Percentiles rank a stretch among this genome's conserved stretches.
Evolutionary conservation across 1,284 basidiomycete species (phyloP).

Genomic region (Fomes fomentarius): DNA sequence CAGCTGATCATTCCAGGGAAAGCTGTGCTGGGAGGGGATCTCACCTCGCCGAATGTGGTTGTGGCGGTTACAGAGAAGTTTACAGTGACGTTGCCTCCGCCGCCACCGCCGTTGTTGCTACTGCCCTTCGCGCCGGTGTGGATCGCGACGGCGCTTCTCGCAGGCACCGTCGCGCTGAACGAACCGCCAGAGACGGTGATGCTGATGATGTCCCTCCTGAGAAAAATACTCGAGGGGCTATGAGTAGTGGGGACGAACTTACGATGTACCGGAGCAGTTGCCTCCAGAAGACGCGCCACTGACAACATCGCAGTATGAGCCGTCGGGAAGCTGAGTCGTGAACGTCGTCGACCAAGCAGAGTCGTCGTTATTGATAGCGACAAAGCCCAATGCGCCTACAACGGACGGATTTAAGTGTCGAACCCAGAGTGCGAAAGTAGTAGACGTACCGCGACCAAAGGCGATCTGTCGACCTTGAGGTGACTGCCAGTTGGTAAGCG

Average conservation of each 20-base stretch:
- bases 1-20: neutral
- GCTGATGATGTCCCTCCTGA: slow-evolving; percentile 32
- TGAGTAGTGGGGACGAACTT: slow-evolving; percentile 24
- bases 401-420: neutral
- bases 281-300: slow-evolving; percentile 44
- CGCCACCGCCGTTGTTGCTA: slow-evolving; percentile 18
- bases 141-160: slow-evolving; percentile 61
- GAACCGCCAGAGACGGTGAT: slow-evolving; percentile 54
- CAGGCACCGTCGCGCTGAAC: slow-evolving; percentile 54
- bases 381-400: slow-evolving; percentile 55
- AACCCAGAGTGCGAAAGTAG: neutral
- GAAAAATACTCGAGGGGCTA: neutral
- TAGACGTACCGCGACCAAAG: slow-evolving; percentile 55
- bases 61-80: slow-evolving; percentile 57
- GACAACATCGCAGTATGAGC: slow-evolving; percentile 68
- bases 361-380: slow-evolving; percentile 68
- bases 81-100: slow-evolving; percentile 41
- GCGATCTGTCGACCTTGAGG: slow-evolving; percentile 60
- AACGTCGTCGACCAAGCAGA: slow-evolving; percentile 57
- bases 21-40: neutral
- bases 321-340: slow-evolving; percentile 55
- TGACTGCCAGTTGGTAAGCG: slow-evolving; percentile 59
- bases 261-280: slow-evolving; percentile 55
- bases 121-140: slow-evolving; percentile 47
- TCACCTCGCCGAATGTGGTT: slow-evolving; percentile 59